A percentile compares a stretch with the other conserved stretches of the same genome.
phyloP scores from a whole-genome alignment of 129 eudicot genomes.

The Centaurea solstitialis region DNA sequence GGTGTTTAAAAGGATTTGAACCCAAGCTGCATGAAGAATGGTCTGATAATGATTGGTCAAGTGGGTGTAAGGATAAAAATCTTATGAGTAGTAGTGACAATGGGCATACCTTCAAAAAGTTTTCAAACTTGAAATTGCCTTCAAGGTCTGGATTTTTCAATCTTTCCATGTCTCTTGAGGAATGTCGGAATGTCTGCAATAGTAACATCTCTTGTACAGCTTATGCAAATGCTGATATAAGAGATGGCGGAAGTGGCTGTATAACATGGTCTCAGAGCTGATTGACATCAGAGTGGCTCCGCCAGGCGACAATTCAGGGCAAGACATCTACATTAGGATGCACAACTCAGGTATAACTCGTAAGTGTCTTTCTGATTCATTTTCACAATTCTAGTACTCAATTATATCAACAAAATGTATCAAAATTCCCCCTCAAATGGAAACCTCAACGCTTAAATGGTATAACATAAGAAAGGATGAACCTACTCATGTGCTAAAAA shows the following conservation, averaged over 20 bases:
- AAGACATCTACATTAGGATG: constrained; percentile 43
- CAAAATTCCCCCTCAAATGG: too few species aligned
- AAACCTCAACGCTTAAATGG: too few species aligned
- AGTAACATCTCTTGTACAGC: constrained; percentile 33
- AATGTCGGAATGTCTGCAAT: constrained; percentile 26
- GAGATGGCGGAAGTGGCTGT: constrained; percentile 31
- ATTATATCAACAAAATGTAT: too few species aligned
- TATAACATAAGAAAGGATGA: too few species aligned
- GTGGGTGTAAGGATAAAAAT: constrained; percentile 24
- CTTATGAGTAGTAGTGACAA: not conserved
- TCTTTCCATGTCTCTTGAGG: constrained; percentile 11
- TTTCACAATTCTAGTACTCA: not conserved
- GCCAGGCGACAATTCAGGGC: constrained; percentile 18
- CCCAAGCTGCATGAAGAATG: constrained; percentile 28
- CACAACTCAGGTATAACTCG: not conserved
- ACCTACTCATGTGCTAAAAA: too few species aligned
- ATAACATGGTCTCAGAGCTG: constrained; percentile 21
- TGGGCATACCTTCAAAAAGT: constrained; percentile 23
- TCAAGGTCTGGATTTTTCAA: constrained; percentile 33
- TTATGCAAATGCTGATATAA: constrained; percentile 35
- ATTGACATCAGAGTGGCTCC: constrained; percentile 24
- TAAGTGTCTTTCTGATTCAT: constrained; percentile 16
- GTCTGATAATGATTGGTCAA: constrained; percentile 11
- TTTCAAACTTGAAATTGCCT: constrained; percentile 32
- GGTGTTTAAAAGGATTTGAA: constrained; percentile 41